A percentile compares a stretch with the other conserved stretches of the same genome.
These are phyloP conservation scores for Plasmodium gaboni DNA, from an alignment of 169 alveolate genomes.

Conservation along the genomic window DNA sequence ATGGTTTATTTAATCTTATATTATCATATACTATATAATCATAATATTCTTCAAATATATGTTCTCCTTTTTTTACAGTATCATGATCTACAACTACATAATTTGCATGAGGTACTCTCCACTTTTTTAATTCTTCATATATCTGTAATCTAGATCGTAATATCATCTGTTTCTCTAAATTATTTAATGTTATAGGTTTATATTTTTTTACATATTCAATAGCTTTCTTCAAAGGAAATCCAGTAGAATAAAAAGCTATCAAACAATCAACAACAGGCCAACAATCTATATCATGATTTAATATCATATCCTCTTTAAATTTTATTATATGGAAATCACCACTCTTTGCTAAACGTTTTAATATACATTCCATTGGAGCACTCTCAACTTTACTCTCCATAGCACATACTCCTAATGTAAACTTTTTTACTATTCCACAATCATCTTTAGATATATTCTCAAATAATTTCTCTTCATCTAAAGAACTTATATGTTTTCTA, in stretches of 20 bases:
- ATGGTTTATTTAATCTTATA: conserved; percentile 94
- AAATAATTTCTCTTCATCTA: conserved; percentile 73
- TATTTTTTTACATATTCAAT: conserved; percentile 76
- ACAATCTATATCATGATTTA: conserved; percentile 83
- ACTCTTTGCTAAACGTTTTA: conserved; percentile 83
- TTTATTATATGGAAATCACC: conserved; percentile 89
- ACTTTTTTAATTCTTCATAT: conserved; percentile 83
- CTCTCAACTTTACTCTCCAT: conserved; percentile 91
- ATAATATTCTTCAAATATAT: conserved; percentile 90
- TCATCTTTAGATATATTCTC: conserved; percentile 67
- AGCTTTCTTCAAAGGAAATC: conserved; percentile 89
- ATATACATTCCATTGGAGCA: conserved; percentile 91
- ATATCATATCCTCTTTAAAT: conserved; percentile 89
- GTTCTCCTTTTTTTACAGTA: conserved; percentile 86
- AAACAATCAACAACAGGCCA: conserved; percentile 95
- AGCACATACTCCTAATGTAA: conserved; percentile 92
- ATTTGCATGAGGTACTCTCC: conserved; percentile 92
- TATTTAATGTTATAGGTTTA: conserved; percentile 76
- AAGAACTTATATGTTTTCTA: conserved; percentile 25
- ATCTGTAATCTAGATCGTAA: conserved; percentile 88
- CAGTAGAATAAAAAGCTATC: conserved; percentile 92
- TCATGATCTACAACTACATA: conserved; percentile 90
- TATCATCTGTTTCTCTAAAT: conserved; percentile 76
- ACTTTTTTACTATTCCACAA: conserved; percentile 79
- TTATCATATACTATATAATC: conserved; percentile 94